Conservation (phyloP, 2,329 filamentous ascomycete genomes). For the Xylariaceae sp. region DNA sequence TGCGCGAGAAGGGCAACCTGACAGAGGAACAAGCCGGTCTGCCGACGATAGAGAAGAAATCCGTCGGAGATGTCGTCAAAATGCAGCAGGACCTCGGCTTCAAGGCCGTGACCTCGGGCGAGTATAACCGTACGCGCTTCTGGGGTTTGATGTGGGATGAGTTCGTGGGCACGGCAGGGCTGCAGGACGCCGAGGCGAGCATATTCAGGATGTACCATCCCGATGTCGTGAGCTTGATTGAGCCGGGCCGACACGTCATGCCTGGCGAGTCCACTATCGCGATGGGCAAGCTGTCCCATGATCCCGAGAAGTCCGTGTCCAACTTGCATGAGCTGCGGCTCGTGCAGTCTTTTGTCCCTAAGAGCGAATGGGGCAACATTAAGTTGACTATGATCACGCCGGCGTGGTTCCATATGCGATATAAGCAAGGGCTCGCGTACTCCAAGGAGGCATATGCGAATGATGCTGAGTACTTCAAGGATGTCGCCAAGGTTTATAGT, state of each 20-base stretch:
- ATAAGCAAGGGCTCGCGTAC: constrained; percentile 54
- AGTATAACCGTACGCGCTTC: constrained; percentile 56
- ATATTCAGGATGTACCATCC: constrained; percentile 54
- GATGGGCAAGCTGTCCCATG: constrained; percentile 43
- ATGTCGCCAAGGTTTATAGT: constrained; percentile 63
- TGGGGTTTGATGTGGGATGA: constrained; percentile 54
- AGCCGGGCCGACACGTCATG: constrained; percentile 51
- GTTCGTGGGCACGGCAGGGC: constrained; percentile 45
- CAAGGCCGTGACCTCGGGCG: constrained; percentile 65
- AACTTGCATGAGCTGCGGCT: constrained; percentile 49
- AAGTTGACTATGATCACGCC: constrained; percentile 54
- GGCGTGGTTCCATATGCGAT: constrained; percentile 53
- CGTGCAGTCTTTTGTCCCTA: constrained; percentile 43
- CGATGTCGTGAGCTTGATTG: constrained; percentile 51
- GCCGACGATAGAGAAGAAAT: constrained; percentile 57
- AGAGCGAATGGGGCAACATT: constrained; percentile 47
- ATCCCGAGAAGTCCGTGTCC: constrained; percentile 38
- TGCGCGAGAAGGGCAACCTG: constrained; percentile 55
- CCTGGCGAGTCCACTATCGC: constrained; percentile 54
- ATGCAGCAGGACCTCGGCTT: constrained; percentile 65
- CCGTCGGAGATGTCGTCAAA: constrained; percentile 63
- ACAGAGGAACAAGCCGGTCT: constrained; percentile 53
- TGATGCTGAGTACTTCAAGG: constrained; percentile 60
- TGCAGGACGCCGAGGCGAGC: constrained; percentile 47
- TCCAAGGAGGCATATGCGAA: constrained; percentile 52